Base-by-base conservation (phyloP, 805 yeast species). In the Blastobotrys americana region DNA sequence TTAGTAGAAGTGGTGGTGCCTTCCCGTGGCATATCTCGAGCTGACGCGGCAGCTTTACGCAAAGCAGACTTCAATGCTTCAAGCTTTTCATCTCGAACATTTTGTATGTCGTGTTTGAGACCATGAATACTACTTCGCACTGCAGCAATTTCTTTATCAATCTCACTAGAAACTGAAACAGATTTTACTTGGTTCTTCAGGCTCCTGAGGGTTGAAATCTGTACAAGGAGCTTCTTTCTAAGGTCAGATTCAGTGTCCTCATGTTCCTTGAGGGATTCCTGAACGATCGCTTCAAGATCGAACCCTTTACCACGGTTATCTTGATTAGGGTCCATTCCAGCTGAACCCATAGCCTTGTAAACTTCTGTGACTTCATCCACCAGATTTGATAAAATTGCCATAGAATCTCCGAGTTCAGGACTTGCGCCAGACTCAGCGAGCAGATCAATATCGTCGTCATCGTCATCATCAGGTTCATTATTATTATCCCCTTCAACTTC, bases 1-100 rank as follows among this genome's bases (percentile, higher is more conserved):
- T 20, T 45, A 25, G 48, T 20, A 17, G 36, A 18, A n/a, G 45
- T 16, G 27, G 45, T 2, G 5, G 38, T 15, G 21, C 18, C 37
- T 34, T 13, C 20, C 37, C 10, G 19, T 19, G 18, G n/a, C 37
- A 17, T 34, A 3, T 25, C 13, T 8, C 31, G 31, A 13, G 31
- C 31, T 13, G 8, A 8, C 31, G 31, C 31, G 10, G 31, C 31
- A 13, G 31, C 31, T 8, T 25, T 25, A 8, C 31, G 31, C 31
- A 25, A 25, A 8, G 31, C 8, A 8, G 8, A 8, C 13, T 25
- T 25, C 31, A 25, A 25, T 25, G 31, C 31, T 25, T 25, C 31
- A 25, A 25, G 31, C 13, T 25, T 25, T 8, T 25, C 31, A 13
- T 25, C 31, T 25, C 19, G 43, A n/a, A 38, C 9, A 18, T 36